These are phyloP conservation scores for Gastrolobium villosum DNA, from an alignment of 306 rosid species.

Conservation along the genomic window DNA sequence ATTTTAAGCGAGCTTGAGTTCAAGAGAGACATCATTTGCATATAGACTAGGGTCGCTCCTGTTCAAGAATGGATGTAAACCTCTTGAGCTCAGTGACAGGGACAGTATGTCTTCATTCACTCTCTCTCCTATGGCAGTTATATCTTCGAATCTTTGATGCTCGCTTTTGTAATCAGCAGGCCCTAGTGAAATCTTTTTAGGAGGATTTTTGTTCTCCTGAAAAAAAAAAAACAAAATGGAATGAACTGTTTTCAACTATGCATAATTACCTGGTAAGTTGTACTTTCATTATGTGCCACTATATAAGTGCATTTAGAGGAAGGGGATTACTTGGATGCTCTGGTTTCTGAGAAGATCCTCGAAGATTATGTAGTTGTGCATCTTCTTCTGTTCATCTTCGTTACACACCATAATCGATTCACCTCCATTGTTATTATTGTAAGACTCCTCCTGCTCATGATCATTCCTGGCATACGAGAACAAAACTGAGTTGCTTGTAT, in stretches of 20 bases:
- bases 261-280: neutral
- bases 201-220: conserved; percentile 47
- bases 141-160: conserved; percentile 48
- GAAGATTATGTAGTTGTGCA: conserved; percentile 65
- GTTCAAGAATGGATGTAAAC: conserved; percentile 42
- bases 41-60: conserved; percentile 36
- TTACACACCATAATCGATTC: conserved; percentile 11
- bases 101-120: conserved; percentile 51
- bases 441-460: conserved; percentile 42
- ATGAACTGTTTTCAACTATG: neutral
- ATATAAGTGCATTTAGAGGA: conserved; percentile 4
- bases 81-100: conserved; percentile 53
- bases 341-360: conserved; percentile 60
- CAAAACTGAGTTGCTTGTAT: neutral
- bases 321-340: conserved; percentile 53
- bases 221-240: neutral
- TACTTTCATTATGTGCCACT: neutral
- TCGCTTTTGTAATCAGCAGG: conserved; percentile 38
- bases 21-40: conserved; percentile 65
- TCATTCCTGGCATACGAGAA: conserved; percentile 55
- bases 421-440: conserved; percentile 43
- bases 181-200: conserved; percentile 41
- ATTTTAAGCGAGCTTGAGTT: conserved; percentile 64
- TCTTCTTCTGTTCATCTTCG: conserved; percentile 55
- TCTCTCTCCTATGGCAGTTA: conserved; percentile 10